phyloP scores from a whole-genome alignment of 2,329 filamentous ascomycete genomes.

The Beauveria rudraprayagi region DNA sequence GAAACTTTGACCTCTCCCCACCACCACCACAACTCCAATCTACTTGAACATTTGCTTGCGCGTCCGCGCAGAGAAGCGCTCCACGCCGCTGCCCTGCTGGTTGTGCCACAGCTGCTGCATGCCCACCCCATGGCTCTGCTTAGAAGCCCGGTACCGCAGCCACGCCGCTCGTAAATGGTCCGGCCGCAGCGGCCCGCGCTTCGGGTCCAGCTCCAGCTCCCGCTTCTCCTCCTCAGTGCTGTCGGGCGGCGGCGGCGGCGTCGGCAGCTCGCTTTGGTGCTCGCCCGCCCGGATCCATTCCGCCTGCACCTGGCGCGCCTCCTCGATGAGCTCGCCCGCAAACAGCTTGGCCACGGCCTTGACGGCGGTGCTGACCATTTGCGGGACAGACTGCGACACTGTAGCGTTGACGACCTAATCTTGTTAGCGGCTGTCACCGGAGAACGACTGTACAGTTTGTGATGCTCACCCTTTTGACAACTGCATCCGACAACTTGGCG shows the following conservation, averaged over 20 bases:
- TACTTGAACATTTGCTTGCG: constrained; percentile 46
- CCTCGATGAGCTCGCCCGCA: constrained; percentile 66
- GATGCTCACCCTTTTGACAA: constrained; percentile 55
- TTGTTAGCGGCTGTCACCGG: background rate
- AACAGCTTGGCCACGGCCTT: constrained; percentile 70
- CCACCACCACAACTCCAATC: background rate
- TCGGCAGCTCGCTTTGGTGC: constrained; percentile 45
- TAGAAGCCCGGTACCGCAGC: constrained; percentile 55
- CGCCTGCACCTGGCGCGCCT: constrained; percentile 59
- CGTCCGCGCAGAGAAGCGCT: constrained; percentile 48
- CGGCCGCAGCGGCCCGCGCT: constrained; percentile 55
- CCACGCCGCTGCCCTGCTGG: constrained; percentile 51
- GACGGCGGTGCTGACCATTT: constrained; percentile 67
- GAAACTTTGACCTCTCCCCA: background rate
- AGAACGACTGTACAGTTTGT: too few relatives aligned
- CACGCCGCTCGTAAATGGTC: constrained; percentile 70
- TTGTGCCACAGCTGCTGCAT: constrained; percentile 53
- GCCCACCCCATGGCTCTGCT: constrained; percentile 56
- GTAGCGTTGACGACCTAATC: constrained; percentile 66
- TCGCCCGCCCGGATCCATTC: constrained; percentile 60
- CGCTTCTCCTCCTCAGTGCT: constrained; percentile 19
- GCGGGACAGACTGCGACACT: constrained; percentile 68
- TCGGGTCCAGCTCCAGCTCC: constrained; percentile 21
- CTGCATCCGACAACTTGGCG: constrained; percentile 58
- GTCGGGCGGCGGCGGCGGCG: constrained; percentile 26